Conservation (phyloP, 2,329 filamentous ascomycete genomes). For the Sporothrix inflata region DNA sequence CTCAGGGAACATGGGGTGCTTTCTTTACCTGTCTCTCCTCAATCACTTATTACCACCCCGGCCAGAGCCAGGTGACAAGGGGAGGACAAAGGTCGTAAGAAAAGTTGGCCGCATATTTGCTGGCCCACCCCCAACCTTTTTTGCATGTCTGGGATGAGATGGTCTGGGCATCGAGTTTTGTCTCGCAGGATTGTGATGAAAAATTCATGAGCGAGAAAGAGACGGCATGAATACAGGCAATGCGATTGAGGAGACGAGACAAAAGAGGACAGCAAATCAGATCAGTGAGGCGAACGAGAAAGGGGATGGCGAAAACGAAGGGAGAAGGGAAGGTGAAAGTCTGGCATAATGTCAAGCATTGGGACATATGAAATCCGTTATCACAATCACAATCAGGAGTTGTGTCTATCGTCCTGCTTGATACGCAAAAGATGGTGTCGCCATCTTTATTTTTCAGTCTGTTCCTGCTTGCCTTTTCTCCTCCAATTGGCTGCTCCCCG, state of each 20-base stretch:
- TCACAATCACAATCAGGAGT: not conserved
- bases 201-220: not conserved
- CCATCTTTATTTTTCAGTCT: not conserved
- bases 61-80: not conserved
- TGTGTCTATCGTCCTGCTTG: not conserved
- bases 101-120: conserved; percentile 18
- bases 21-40: not conserved
- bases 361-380: not conserved
- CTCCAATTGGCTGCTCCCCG: conserved; percentile 1
- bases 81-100: not conserved
- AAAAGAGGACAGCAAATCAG: not conserved
- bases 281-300: not conserved
- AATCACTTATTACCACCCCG: not conserved
- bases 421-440: not conserved
- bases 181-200: conserved; percentile 18
- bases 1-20: not conserved
- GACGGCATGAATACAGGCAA: not conserved
- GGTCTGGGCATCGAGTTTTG: not conserved
- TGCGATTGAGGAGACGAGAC: not conserved
- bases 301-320: not conserved
- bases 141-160: conserved; percentile 17
- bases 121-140: not conserved
- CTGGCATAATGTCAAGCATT: not conserved
- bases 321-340: not conserved
- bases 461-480: not conserved